Evolutionary conservation across 176 grass and related monocot genomes (phyloP).

Genomic region (Phragmites australis): DNA sequence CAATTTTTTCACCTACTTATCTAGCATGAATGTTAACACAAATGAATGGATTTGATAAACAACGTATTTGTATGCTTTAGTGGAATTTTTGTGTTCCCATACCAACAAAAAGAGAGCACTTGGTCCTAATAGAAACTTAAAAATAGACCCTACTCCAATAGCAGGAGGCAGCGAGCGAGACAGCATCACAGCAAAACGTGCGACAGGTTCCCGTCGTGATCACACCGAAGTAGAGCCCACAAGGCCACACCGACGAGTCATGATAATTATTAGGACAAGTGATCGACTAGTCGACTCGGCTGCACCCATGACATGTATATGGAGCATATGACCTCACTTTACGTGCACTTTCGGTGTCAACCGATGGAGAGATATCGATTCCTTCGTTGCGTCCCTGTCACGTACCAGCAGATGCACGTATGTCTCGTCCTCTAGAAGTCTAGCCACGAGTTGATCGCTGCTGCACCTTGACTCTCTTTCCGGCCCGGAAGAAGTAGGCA

Average conservation of each 20-base stretch:
- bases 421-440: too few species aligned
- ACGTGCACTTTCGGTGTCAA: slow-evolving; percentile 51
- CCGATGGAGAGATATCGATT: slow-evolving; percentile 36
- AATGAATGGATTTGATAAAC: too few species aligned
- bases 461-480: too few species aligned
- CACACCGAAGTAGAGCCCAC: slow-evolving; percentile 37
- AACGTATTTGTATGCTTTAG: too few species aligned
- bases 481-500: too few species aligned
- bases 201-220: slow-evolving; percentile 59
- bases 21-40: too few species aligned
- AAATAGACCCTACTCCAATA: not conserved
- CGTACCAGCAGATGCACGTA: not conserved
- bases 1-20: too few species aligned
- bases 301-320: not conserved
- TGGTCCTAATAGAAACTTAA: not conserved
- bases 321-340: slow-evolving; percentile 40
- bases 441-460: too few species aligned
- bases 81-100: too few species aligned
- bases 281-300: slow-evolving; percentile 4
- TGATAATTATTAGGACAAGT: slow-evolving; percentile 10
- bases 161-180: not conserved
- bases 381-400: slow-evolving; percentile 42
- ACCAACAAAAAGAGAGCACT: slow-evolving; percentile 11
- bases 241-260: not conserved
- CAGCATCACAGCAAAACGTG: slow-evolving; percentile 25